Conservation (phyloP, 2,329 filamentous ascomycete genomes). For the Berkeleyomyces basicola region DNA sequence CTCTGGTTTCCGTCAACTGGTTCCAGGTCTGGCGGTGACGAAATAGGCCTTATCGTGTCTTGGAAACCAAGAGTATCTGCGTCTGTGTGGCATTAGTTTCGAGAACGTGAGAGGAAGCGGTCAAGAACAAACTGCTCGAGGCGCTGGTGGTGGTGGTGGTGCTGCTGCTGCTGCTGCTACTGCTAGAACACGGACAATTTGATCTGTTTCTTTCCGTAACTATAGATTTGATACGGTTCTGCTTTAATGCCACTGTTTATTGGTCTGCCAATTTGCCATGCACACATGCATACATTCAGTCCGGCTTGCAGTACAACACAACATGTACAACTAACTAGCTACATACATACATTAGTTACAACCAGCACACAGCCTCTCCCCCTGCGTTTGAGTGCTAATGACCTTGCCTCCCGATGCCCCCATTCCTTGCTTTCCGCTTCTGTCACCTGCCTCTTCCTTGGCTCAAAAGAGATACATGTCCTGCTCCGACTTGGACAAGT, state of each 20-base stretch:
- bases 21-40: background rate
- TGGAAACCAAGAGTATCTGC: background rate
- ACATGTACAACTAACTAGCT: no score
- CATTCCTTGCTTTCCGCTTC: slow-evolving; percentile 2
- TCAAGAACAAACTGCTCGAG: background rate
- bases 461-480: background rate
- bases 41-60: background rate
- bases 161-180: background rate
- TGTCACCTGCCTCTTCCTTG: slow-evolving; percentile 1
- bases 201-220: background rate
- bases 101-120: background rate
- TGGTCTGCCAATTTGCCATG: background rate
- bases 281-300: background rate
- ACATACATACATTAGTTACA: background rate
- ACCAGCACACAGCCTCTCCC: background rate
- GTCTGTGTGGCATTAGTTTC: background rate
- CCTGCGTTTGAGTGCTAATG: background rate
- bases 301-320: no score
- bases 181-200: background rate
- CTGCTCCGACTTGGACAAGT: background rate
- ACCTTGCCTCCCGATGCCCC: background rate
- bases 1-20: background rate
- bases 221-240: background rate
- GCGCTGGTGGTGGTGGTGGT: no score
- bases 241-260: background rate